Evolutionary conservation across 345 rosid genomes (phyloP), one percentile per base, ranked within the genome.

Genomic region (Conringia planisiliqua): DNA sequence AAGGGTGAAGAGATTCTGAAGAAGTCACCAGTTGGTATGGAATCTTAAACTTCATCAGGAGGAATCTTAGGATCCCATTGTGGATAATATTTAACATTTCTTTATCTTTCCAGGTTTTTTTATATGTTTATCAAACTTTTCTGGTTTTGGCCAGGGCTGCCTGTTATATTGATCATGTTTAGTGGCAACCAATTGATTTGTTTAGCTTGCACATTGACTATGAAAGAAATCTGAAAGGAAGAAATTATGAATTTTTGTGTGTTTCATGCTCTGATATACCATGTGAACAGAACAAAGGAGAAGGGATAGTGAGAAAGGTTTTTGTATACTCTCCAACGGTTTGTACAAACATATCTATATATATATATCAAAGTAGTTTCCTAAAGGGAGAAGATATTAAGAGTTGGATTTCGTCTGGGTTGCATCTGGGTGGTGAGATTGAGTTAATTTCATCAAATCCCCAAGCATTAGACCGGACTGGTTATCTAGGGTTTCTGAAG

Each of bases 11-110:
- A 30, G 58, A 24, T 56, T 26, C 48, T 56, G 48, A 66, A 36
- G 22, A 36, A 66, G 78, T 66, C 24, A 13, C 30, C 22, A 26
- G 59, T 74, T 66, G 33, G 33, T 46, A 36, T 27, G 66, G 14
- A 43, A 32, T 42, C 58, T 54, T 17, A 59, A 43, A 58, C 66
- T 47, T 47, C 67, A 60, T 24, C 12, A 10, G 48, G 12, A 58
- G 20, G 54, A 68, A 42, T 57, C 24, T 58, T 42, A 57, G 35
- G 5, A 52, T 22, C 9, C 16, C n/a, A 27, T 55, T 55, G 60
- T 55, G 38, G 60, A 55, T 52, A 26, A 30, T 26, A 26, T 26
- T 43, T 10, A 38, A 38, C 14, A 38, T 38, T 10, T 32, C 35
- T 32, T 11, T 12, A 24, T 52, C 3, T 24, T 52, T 70, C 13